phyloP scores from a whole-genome alignment of 352 stramenopile species.

The Phytophthora constricta region DNA sequence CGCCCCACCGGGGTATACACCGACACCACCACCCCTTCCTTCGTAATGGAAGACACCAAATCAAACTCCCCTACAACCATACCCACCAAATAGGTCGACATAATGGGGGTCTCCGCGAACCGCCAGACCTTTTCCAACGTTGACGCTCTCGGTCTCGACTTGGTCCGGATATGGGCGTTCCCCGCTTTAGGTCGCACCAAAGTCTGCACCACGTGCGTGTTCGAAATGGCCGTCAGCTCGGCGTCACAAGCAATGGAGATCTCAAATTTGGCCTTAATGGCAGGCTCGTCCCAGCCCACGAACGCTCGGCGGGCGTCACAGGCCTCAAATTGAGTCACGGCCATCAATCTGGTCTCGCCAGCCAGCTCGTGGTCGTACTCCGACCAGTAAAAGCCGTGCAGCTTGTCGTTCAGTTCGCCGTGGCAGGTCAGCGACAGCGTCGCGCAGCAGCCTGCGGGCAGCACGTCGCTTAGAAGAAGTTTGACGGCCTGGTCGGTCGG shows the following conservation, averaged over 20 bases:
- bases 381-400: slow-evolving; percentile 97
- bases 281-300: slow-evolving; percentile 98
- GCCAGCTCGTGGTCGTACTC: slow-evolving; percentile 92
- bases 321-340: slow-evolving; percentile 87
- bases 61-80: slow-evolving; percentile 98
- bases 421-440: slow-evolving; percentile 62
- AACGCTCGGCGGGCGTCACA: slow-evolving; percentile 94
- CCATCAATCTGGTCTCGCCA: slow-evolving; percentile 94
- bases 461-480: slow-evolving; percentile 52
- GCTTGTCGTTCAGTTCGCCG: slow-evolving; percentile 91
- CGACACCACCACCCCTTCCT: slow-evolving; percentile 92
- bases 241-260: slow-evolving; percentile 92
- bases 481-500: slow-evolving; percentile 61
- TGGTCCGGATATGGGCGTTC: slow-evolving; percentile 60
- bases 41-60: slow-evolving; percentile 89
- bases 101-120: slow-evolving; percentile 94
- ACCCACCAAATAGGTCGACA: slow-evolving; percentile 96
- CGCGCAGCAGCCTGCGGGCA: slow-evolving; percentile 41
- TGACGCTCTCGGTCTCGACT: slow-evolving; percentile 37
- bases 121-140: slow-evolving; percentile 72
- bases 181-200: slow-evolving; percentile 59
- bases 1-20: slow-evolving; percentile 96
- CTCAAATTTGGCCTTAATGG: slow-evolving; percentile 95
- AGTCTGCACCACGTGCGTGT: slow-evolving; percentile 95
- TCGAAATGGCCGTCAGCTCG: slow-evolving; percentile 93